Evolutionary conservation across 164 flowering plant genomes (phyloP), one percentile per base, ranked within the genome.

Genomic region (Stephania yunnanensis): DNA sequence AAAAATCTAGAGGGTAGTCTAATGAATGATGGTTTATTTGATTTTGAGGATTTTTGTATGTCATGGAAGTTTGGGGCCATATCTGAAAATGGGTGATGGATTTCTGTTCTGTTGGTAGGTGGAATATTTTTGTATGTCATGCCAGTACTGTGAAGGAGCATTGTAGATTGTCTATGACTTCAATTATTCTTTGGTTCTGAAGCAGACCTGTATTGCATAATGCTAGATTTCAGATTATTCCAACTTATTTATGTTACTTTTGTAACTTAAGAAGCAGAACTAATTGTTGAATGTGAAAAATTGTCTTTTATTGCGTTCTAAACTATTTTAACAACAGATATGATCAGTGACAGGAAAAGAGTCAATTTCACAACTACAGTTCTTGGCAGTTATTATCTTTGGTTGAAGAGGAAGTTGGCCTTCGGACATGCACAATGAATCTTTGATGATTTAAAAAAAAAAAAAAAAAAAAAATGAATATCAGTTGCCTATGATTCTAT

Each of bases 401-500:
- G 44, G 20, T 52, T 36, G 30, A 3, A 19, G n/a, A 11, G 25
- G 52, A 71, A 73, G 46, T 48, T 45, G 58, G 13, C 8, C 44
- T 42, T 71, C 22, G 22, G 69, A 53, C 29, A 45, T 64, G 53
- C 74, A 19, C 0, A 58, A 52, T 58, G 46, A 68, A 30, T 73
- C 42, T 36, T 36, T 2, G 42, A 36, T 36, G 42, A 36, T 36
- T 36, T 36, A 0, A 1, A 36, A 36, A 36, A 36, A 36, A 36
- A 36, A 36, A 36, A 36, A 36, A 36, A 36, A 36, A 2, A 2
- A 31, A 45, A 3, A 31, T 45, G 20, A 42, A 65, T 9, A 20
- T 10, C 42, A 48, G 46, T 71, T 79, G 46, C 10, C 20, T 70
- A 66, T 73, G 36, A 72, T 55, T 67, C 45, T 74, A 45, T 17